phyloP scores from a whole-genome alignment of 768 basidiomycete genomes.

The Rhizopogon roseolus region DNA sequence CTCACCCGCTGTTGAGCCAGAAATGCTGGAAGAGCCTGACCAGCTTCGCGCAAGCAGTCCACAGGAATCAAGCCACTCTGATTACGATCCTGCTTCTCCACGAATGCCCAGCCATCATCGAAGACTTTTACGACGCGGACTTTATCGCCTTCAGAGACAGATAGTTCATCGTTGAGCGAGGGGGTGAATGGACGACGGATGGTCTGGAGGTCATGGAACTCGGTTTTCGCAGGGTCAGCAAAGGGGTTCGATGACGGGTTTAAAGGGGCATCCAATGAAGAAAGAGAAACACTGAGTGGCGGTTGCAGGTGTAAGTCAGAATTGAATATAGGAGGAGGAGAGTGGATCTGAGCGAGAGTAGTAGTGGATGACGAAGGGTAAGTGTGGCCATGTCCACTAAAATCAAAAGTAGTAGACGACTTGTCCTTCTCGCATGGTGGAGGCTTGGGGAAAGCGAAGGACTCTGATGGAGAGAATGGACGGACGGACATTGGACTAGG shows the following conservation, averaged over 20 bases:
- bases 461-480: slow-evolving; percentile 63
- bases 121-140: slow-evolving; percentile 52
- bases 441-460: slow-evolving; percentile 66
- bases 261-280: neutral
- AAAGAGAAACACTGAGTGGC: neutral
- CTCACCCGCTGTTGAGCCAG: slow-evolving; percentile 45
- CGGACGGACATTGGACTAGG: slow-evolving; percentile 56
- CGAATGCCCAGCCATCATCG: slow-evolving; percentile 69
- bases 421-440: slow-evolving; percentile 23
- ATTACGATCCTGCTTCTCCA: slow-evolving; percentile 37
- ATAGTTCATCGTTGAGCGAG: slow-evolving; percentile 55
- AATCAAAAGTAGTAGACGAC: neutral
- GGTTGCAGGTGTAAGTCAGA: slow-evolving; percentile 9
- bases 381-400: neutral
- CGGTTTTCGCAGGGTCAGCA: slow-evolving; percentile 23
- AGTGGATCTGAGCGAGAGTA: slow-evolving; percentile 13
- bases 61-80: slow-evolving; percentile 58
- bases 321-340: slow-evolving; percentile 13
- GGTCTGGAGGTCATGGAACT: slow-evolving; percentile 39
- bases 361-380: slow-evolving; percentile 12
- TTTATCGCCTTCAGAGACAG: slow-evolving; percentile 43
- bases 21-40: slow-evolving; percentile 45
- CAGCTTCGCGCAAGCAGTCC: slow-evolving; percentile 55
- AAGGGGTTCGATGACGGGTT: slow-evolving; percentile 25
- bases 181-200: slow-evolving; percentile 54